Conservation (phyloP, 116 monocot genomes). For the Posidonia oceanica region DNA sequence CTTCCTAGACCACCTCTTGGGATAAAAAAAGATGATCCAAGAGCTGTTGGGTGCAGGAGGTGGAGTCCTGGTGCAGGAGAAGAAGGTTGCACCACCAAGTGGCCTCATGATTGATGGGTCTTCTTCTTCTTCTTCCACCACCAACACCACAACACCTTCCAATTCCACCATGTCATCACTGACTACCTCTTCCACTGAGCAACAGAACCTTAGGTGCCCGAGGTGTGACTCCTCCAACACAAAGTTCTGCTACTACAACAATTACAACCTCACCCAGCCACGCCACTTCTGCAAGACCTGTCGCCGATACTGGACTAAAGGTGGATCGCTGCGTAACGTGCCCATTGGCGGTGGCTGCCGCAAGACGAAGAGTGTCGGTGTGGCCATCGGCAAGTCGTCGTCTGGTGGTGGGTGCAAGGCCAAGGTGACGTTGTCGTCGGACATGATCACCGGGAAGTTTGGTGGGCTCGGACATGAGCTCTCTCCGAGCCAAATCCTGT, state of each 20-base stretch:
- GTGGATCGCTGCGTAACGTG: constrained; percentile 84
- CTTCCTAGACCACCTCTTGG: too few species aligned
- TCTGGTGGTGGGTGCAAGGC: not conserved
- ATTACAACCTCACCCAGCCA: constrained; percentile 96
- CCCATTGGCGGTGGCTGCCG: constrained; percentile 94
- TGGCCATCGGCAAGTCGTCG: not conserved
- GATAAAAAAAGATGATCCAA: constrained; percentile 18
- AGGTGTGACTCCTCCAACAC: constrained; percentile 91
- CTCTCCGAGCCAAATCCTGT: constrained; percentile 12
- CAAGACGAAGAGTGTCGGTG: constrained; percentile 34
- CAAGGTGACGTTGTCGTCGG: not conserved
- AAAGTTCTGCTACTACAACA: constrained; percentile 99
- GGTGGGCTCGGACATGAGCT: constrained; percentile 11
- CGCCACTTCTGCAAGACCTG: constrained; percentile 98
- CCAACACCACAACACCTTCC: constrained; percentile 5
- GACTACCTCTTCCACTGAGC: constrained; percentile 10
- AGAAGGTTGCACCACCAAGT: constrained; percentile 5
- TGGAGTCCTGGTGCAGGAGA: constrained; percentile 5
- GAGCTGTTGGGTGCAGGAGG: constrained; percentile 16
- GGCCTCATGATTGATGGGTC: not conserved
- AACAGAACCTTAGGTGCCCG: constrained; percentile 51
- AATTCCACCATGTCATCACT: constrained; percentile 3
- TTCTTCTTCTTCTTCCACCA: not conserved
- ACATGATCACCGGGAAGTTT: not conserved
- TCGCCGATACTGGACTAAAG: constrained; percentile 95